Evolutionary conservation across 1,139 yeast genomes (phyloP).

Genomic region (Yamadazyma diddensiae): DNA sequence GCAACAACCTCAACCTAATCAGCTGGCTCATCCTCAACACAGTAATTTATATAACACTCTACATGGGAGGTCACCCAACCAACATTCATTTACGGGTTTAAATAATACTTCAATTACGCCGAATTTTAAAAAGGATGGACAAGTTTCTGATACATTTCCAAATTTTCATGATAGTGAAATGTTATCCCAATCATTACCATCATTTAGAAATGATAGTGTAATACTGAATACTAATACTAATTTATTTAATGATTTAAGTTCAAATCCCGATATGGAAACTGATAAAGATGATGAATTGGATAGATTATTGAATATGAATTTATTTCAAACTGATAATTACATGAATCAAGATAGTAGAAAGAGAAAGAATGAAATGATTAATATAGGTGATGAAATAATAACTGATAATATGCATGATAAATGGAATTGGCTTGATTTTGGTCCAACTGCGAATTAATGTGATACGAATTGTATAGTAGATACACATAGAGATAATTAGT

Average conservation of each 20-base stretch:
- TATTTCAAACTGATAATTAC: slow-evolving; percentile 35
- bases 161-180: slow-evolving; percentile 3
- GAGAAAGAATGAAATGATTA: slow-evolving; percentile 13
- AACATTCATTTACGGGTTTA: background rate
- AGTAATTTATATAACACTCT: slow-evolving; percentile 7
- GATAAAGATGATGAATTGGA: slow-evolving; percentile 36
- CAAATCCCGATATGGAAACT: slow-evolving; percentile 8
- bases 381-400: slow-evolving; percentile 17
- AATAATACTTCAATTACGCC: background rate
- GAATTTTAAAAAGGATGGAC: background rate
- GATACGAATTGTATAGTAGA: no score
- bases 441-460: slow-evolving; percentile 14
- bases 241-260: slow-evolving; percentile 22
- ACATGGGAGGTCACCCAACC: slow-evolving; percentile 4
- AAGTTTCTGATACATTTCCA: slow-evolving; percentile 1
- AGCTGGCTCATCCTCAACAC: slow-evolving; percentile 4
- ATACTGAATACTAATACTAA: slow-evolving; percentile 24
- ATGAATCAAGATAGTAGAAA: slow-evolving; percentile 4
- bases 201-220: slow-evolving; percentile 16
- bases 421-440: slow-evolving; percentile 35
- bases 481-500: no score
- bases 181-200: slow-evolving; percentile 6
- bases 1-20: slow-evolving; percentile 1
- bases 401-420: slow-evolving; percentile 10
- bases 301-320: slow-evolving; percentile 37